These are phyloP conservation scores for Candida qinlingensis DNA, from an alignment of 805 yeast genomes.

Conservation along the genomic window DNA sequence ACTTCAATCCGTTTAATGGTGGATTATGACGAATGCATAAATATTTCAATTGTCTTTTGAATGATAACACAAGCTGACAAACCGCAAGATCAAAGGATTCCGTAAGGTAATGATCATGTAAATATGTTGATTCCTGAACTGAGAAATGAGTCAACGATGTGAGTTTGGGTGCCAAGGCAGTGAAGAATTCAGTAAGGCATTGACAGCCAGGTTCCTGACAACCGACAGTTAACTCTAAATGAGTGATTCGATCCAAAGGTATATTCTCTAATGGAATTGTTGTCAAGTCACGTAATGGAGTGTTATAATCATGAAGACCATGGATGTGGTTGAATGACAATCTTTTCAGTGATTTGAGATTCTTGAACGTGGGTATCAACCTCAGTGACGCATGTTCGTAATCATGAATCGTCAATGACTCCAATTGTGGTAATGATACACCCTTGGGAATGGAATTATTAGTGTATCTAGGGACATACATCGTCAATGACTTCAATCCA, in stretches of 20 bases:
- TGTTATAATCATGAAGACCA: conserved; percentile 37
- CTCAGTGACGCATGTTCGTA: conserved; percentile 32
- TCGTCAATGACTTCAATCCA: conserved; percentile 4
- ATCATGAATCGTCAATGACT: conserved; percentile 26
- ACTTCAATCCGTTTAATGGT: conserved; percentile 46
- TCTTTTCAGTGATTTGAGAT: conserved; percentile 23
- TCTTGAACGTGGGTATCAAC: conserved; percentile 27
- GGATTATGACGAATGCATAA: conserved; percentile 54
- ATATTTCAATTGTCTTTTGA: conserved; percentile 32
- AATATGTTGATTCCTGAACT: conserved; percentile 31
- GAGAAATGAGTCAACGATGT: conserved; percentile 22
- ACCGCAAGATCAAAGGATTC: conserved; percentile 51
- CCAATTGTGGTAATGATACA: neutral
- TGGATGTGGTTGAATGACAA: conserved; percentile 42
- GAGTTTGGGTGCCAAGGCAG: conserved; percentile 31
- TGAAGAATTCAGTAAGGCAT: conserved; percentile 41
- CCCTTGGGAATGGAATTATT: neutral
- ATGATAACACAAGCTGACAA: conserved; percentile 34
- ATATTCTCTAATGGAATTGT: conserved; percentile 28
- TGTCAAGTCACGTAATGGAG: conserved; percentile 28
- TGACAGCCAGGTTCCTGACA: conserved; percentile 43
- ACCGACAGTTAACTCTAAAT: conserved; percentile 48
- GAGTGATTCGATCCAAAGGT: conserved; percentile 30
- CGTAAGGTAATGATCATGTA: conserved; percentile 40
- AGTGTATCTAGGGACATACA: conserved; percentile 10